These are phyloP conservation scores for Hanseniaspora uvarum DNA, from an alignment of 1,139 yeast species.

Conservation along the genomic window DNA sequence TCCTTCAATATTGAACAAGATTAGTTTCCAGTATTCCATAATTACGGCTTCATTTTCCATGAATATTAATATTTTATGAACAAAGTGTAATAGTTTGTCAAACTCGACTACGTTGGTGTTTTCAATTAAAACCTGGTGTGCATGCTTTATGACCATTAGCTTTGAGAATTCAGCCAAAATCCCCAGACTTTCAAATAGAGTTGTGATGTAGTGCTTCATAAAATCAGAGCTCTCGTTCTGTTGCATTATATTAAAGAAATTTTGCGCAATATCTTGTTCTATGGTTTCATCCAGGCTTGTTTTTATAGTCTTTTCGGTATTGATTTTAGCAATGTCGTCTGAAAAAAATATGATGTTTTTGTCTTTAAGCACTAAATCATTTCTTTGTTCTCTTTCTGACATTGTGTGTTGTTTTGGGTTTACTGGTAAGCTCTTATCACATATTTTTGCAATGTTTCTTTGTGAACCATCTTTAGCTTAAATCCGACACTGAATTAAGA, in stretches of 20 bases:
- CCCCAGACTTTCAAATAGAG: neutral
- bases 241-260: conserved; percentile 8
- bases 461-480: neutral
- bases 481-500: neutral
- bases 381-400: neutral
- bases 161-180: neutral
- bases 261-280: conserved; percentile 11
- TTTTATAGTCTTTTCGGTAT: neutral
- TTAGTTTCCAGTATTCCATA: conserved; percentile 35
- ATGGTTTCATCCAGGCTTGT: conserved; percentile 3
- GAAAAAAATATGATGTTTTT: conserved; percentile 12
- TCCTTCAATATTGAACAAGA: conserved; percentile 26
- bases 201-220: neutral
- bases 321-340: conserved; percentile 8
- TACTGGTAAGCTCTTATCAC: neutral
- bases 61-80: conserved; percentile 35
- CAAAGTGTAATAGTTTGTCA: conserved; percentile 35
- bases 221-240: conserved; percentile 2
- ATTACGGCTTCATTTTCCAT: conserved; percentile 32
- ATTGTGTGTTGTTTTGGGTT: neutral
- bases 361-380: neutral
- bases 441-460: neutral
- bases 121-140: conserved; percentile 29
- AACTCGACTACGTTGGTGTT: conserved; percentile 37
- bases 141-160: neutral